Evolutionary conservation across 805 yeast genomes (phyloP), one percentile per base, ranked within the genome.

Genomic region (Sugiyamaella lignohabitans): DNA sequence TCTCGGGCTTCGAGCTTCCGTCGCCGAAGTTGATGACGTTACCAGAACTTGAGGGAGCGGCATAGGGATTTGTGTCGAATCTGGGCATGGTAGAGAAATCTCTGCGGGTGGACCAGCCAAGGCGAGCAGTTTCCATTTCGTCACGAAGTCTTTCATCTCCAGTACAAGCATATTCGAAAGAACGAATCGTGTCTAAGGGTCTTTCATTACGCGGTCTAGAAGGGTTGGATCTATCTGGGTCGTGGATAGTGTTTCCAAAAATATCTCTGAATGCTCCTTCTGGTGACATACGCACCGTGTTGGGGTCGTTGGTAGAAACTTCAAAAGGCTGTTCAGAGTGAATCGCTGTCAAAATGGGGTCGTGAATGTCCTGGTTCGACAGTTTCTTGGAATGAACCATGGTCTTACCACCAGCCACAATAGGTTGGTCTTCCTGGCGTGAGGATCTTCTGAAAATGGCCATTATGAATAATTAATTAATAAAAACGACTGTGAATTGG

Each of bases 241-340:
- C 79, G 2, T 61, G 62, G 59, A 93, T 93, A 4, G 82, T 79
- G 49, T 77, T 76, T 18, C 99, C 99, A 64, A 89, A 91, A 38
- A 87, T 80, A 64, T 93, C 99, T 56, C 77, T 78, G 58, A 80
- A 60, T 23, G 80, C 80, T 37, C 70, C 72, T 40, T 76, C 71
- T 23, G 76, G 79, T 36, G 79, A 75, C 50, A 67, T 54, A n/a
- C 61, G 48, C 74, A 64, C 70, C 65, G 66, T 58, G 64, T 64
- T 59, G 58, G 61, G 53, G 56, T 59, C 50, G 50, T 67, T 53
- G 47, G 65, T 68, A 29, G 67, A 70, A 61, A 76, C 78, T 67
- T 93, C 96, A 63, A 87, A 93, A 5, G 98, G 98, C 70, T 93
- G 98, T 5, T 84, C 91, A 66, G 91, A 98, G 61, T 84, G 88